Evolutionary conservation across 2,329 filamentous ascomycete genomes (phyloP).

Genomic region (Phialophora expanda): DNA sequence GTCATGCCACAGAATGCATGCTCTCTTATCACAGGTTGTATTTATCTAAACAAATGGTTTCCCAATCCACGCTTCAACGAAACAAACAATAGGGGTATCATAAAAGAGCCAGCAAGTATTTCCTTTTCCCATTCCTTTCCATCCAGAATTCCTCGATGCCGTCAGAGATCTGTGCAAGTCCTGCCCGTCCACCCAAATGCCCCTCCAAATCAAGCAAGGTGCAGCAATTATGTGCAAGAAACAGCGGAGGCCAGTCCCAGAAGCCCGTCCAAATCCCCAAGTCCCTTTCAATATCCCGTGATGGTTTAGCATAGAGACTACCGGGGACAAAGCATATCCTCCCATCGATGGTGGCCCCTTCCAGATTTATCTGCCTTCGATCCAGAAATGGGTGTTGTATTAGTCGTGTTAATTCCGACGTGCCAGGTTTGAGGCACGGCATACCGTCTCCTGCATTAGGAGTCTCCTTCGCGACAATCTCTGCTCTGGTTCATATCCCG

Average conservation of each 20-base stretch:
- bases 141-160: background rate
- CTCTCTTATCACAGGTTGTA: background rate
- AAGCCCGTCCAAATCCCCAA: background rate
- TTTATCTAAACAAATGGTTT: background rate
- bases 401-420: background rate
- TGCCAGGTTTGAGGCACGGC: background rate
- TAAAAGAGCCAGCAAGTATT: constrained; percentile 3
- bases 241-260: background rate
- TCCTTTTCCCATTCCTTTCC: background rate
- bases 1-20: background rate
- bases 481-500: constrained; percentile 15
- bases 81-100: constrained; percentile 1
- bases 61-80: background rate
- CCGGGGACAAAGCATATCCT: background rate
- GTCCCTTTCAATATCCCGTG: background rate
- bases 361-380: background rate
- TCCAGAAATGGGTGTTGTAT: background rate
- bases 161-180: background rate
- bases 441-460: background rate
- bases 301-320: background rate
- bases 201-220: background rate
- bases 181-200: background rate
- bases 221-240: background rate
- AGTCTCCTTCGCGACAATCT: background rate
- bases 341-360: background rate